Evolutionary conservation across 2,329 filamentous ascomycete genomes (phyloP).

Genomic region (Trichoderma sp.): DNA sequence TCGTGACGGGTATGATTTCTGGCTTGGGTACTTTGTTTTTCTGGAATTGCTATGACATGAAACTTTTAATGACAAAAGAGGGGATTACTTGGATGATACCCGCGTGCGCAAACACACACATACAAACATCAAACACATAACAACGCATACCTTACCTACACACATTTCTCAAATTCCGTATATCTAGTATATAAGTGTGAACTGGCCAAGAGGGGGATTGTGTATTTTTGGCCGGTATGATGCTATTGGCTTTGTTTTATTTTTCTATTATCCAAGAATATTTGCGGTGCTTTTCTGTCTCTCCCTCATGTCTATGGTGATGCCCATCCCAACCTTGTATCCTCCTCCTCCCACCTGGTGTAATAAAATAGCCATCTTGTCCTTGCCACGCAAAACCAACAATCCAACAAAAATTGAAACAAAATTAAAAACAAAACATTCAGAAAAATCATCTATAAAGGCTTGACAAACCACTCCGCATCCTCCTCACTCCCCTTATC

Average conservation of each 20-base stretch:
- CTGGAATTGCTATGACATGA: background rate
- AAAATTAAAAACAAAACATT: background rate
- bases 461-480: slow-evolving; percentile 42
- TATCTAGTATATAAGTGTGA: slow-evolving; percentile 11
- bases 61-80: slow-evolving; percentile 1
- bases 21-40: background rate
- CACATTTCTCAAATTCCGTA: background rate
- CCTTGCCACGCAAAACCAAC: background rate
- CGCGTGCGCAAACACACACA: slow-evolving; percentile 3
- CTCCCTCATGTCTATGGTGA: background rate
- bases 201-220: background rate
- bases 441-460: slow-evolving; percentile 26
- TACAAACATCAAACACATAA: background rate
- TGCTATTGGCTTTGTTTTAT: background rate
- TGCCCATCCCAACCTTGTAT: background rate
- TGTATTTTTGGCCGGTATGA: background rate
- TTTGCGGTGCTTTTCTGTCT: background rate
- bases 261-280: background rate
- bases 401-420: background rate
- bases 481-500: slow-evolving; percentile 35
- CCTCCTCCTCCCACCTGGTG: background rate
- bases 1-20: background rate
- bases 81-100: slow-evolving; percentile 22
- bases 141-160: background rate
- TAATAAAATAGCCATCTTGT: background rate